Evolutionary conservation across 176 grass and related monocot genomes (phyloP), one percentile per base, ranked within the genome.

Genomic region (Ensete ventricosum): DNA sequence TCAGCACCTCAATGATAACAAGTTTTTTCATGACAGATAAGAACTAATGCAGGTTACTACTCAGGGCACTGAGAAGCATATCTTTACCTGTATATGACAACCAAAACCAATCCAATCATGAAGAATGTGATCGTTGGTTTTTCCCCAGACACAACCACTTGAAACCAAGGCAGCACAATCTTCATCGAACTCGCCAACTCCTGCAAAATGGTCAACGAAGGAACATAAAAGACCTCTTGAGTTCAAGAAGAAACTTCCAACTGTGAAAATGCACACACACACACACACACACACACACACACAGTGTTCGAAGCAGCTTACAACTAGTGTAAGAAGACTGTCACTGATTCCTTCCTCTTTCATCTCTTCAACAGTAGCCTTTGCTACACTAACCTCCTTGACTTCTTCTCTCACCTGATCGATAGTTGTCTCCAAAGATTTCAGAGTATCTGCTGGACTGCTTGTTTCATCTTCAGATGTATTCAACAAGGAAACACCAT

Each of bases 11-110:
- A 43, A 43, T 11, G 10, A 26, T 22, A 8, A 17, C 22, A 64
- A 64, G 10, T 24, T 23, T 10, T 24, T 23, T 10, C 23, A 11
- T 24, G 20, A 20, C 0, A 62, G 19, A 19, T 8, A 62, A 23
- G 9, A 62, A 26, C 34, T 6, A 11, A 64, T 3, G 1, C 23
- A 10, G 62, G 23, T 9, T 23, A 63, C 19, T 10, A 64, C 10
- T 13, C 23, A 22, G 20, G 11, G 62, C 20, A 26, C 23, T 26
- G 2, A 64, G n/a, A 64, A 20, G 9, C 43, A 14, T 50, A 19
- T 64, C n/a, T 73, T 83, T 84, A 96, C 93, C 77, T 90, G 85
- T 96, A 96, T 92, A 96, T 90, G 71, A 76, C 84, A 22, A 90
- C n/a, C 52, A 96, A 54, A 26, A 67, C 72, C 71, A 79, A 53